Base-by-base conservation (phyloP, 805 yeast genomes). In the Saccharomyces cerevisiae region DNA sequence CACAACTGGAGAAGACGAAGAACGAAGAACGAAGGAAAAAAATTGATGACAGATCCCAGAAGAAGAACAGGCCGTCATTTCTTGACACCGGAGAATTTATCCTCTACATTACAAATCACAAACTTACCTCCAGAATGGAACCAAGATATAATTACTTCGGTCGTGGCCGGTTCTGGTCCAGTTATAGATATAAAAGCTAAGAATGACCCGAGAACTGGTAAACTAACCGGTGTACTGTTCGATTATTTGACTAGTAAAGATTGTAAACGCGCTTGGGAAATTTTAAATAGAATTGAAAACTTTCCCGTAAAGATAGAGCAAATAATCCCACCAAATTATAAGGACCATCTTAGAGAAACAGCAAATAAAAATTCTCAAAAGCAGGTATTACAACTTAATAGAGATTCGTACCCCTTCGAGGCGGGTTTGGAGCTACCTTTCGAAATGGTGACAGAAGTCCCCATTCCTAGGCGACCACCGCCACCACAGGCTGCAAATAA, bases 51-150 rank as follows among this genome's bases (percentile, higher is more conserved):
- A 14, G 73, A 70, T 56, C 73, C 73, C 30, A 63, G 73, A 55
- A 65, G 62, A 24, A 62, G 73, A 55, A 61, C 55, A 30, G 56
- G 60, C 8, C 66, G 72, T 52, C 73, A 70, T 58, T 47, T 55
- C 13, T 55, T 68, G 54, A 69, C 73, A 9, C 68, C 71, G 4
- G 68, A 59, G 2, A 60, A 62, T 14, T 57, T 69, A 22, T 62
- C 70, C 2, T 62, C 70, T 11, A 60, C 70, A 1, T 58, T 70
- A 17, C 66, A 62, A 50, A 54, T 68, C 26, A 62, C 65, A 1
- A 79, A 78, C 60, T 71, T 86, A 28, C 94, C 94, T 0, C 78
- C 78, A 59, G 84, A 83, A 57, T 87, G 94, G 94, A 82, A 77
- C 57, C 83, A 79, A 53, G 80, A 79, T 51, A 79, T 77, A 14